phyloP scores from a whole-genome alignment of 331 rosid genomes.

The Quercus tomentella region DNA sequence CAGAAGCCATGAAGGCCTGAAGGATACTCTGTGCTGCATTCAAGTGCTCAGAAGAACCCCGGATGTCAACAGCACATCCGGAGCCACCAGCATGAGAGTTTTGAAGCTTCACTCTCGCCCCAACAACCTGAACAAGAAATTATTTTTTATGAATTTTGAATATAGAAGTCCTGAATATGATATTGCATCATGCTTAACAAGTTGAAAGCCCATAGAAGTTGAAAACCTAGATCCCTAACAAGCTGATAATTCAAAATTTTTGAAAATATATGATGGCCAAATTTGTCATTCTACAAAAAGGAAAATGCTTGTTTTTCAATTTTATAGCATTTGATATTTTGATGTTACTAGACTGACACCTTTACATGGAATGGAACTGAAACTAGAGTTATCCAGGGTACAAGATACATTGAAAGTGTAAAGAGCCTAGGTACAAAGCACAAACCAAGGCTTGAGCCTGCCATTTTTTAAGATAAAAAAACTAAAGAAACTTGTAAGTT shows the following conservation, averaged over 20 bases:
- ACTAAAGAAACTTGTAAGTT: neutral
- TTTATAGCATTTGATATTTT: neutral
- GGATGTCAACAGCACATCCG: slow-evolving; percentile 8
- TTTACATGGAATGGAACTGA: neutral
- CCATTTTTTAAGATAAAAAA: neutral
- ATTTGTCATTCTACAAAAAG: neutral
- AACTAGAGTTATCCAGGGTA: neutral
- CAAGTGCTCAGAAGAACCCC: slow-evolving; percentile 18
- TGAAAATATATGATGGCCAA: neutral
- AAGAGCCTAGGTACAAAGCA: neutral
- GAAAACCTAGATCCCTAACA: neutral
- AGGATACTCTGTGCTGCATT: slow-evolving; percentile 20
- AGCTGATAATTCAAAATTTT: neutral
- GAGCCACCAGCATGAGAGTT: slow-evolving; percentile 8
- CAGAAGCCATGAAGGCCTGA: slow-evolving; percentile 14
- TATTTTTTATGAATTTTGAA: neutral
- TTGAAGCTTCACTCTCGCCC: slow-evolving; percentile 19
- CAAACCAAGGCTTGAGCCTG: too few relatives aligned
- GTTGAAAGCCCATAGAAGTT: neutral
- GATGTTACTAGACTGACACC: neutral
- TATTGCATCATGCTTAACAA: neutral
- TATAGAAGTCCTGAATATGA: neutral
- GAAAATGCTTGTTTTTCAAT: neutral
- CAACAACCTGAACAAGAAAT: slow-evolving; percentile 17
- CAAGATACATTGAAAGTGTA: neutral